Evolutionary conservation across 129 eudicot genomes (phyloP).

Genomic region (Artemisia argyi): DNA sequence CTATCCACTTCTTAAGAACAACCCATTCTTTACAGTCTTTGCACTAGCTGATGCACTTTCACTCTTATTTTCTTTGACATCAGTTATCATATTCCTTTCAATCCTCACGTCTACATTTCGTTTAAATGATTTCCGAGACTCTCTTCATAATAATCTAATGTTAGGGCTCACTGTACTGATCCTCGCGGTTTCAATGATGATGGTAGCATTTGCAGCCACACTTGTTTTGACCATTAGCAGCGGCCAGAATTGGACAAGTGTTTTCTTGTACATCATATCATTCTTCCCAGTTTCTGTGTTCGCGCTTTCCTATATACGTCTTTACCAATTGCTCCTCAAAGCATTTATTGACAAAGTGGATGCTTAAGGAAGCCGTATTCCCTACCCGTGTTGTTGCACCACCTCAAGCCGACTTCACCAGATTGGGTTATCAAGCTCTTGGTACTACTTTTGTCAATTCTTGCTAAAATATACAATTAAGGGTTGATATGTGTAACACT

Average conservation of each 20-base stretch:
- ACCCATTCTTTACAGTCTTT: slow-evolving; percentile 25
- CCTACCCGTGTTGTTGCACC: slow-evolving; percentile 3
- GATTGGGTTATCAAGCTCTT: not conserved
- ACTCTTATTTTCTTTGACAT: slow-evolving; percentile 28
- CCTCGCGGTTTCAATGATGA: slow-evolving; percentile 38
- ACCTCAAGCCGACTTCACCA: slow-evolving; percentile 14
- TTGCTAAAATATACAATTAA: not conserved
- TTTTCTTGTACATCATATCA: slow-evolving; percentile 26
- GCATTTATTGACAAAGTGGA: not conserved
- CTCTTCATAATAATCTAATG: slow-evolving; percentile 25
- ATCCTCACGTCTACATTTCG: slow-evolving; percentile 32
- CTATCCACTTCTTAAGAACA: no score
- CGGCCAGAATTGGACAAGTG: slow-evolving; percentile 21
- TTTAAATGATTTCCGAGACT: slow-evolving; percentile 25
- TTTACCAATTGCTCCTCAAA: slow-evolving; percentile 27
- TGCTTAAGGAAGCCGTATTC: slow-evolving; percentile 1
- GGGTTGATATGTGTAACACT: not conserved
- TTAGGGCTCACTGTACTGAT: slow-evolving; percentile 33
- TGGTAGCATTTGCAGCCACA: slow-evolving; percentile 43
- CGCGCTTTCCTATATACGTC: slow-evolving; percentile 24
- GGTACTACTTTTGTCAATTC: not conserved
- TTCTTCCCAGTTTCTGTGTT: slow-evolving; percentile 35
- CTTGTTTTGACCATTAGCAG: slow-evolving; percentile 21
- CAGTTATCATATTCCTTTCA: slow-evolving; percentile 34
- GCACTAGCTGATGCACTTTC: slow-evolving; percentile 34